Percentiles rank a stretch among this genome's conserved stretches.
These are phyloP conservation scores for Diversispora epigaea DNA, from an alignment of 192 early-diverging fungal species.

Conservation along the genomic window DNA sequence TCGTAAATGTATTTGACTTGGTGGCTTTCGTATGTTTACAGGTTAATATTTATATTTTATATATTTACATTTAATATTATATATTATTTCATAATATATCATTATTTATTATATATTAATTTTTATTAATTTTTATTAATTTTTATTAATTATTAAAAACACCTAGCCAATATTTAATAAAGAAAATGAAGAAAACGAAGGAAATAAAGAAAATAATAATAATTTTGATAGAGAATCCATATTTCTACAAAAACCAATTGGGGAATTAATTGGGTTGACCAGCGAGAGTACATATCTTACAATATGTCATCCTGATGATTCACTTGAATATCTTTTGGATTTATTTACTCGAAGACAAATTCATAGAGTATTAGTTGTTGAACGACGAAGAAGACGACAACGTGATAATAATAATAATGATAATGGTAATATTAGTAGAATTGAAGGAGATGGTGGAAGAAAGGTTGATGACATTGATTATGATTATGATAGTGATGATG, in stretches of 20 bases:
- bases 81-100: background rate
- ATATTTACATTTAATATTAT: background rate
- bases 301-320: conserved; percentile 25
- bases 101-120: background rate
- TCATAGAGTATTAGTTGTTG: conserved; percentile 52
- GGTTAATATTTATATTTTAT: background rate
- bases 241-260: conserved; percentile 22
- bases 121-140: background rate
- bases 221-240: conserved; percentile 13
- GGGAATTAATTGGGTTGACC: conserved; percentile 26
- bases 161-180: background rate
- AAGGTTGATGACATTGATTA: too few relatives aligned
- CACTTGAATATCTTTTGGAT: conserved; percentile 31
- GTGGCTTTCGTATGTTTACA: conserved; percentile 44
- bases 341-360: conserved; percentile 43
- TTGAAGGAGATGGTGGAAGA: too few relatives aligned
- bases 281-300: conserved; percentile 24
- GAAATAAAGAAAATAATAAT: background rate
- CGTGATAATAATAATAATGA: too few relatives aligned
- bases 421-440: too few relatives aligned
- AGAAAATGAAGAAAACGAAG: background rate
- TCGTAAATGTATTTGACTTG: conserved; percentile 54
- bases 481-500: conserved; percentile 31
- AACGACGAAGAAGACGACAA: too few relatives aligned
- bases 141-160: background rate